Conservation (phyloP, 2,329 filamentous ascomycete species). For the Ophiocordyceps australis region DNA sequence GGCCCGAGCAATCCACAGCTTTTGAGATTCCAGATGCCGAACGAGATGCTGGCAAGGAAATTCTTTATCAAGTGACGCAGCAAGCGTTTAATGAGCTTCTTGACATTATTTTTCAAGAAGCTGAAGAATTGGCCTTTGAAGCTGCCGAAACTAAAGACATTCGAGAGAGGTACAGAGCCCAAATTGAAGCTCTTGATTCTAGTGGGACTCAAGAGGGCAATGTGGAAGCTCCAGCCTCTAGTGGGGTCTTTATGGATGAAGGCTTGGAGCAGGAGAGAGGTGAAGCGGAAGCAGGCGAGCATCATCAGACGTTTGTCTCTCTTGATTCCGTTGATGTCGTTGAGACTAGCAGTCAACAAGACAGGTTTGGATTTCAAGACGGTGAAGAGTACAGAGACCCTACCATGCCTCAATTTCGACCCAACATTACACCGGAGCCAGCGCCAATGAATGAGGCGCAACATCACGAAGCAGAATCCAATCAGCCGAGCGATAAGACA, state of each 20-base stretch:
- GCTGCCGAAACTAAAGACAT: slow-evolving; percentile 43
- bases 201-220: slow-evolving; percentile 9
- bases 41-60: slow-evolving; percentile 68
- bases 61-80: slow-evolving; percentile 81
- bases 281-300: slow-evolving; percentile 19
- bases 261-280: slow-evolving; percentile 24
- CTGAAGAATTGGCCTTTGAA: slow-evolving; percentile 58
- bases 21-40: slow-evolving; percentile 68
- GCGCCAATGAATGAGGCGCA: slow-evolving; percentile 11
- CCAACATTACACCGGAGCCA: too few species aligned
- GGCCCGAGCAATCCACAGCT: slow-evolving; percentile 59
- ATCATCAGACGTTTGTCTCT: slow-evolving; percentile 14
- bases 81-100: slow-evolving; percentile 84
- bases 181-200: slow-evolving; percentile 22
- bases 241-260: slow-evolving; percentile 1
- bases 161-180: slow-evolving; percentile 35
- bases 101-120: slow-evolving; percentile 65
- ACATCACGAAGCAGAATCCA: slow-evolving; percentile 4
- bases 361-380: too few species aligned
- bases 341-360: slow-evolving; percentile 3
- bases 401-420: slow-evolving; percentile 51
- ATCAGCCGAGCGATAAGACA: slow-evolving; percentile 9
- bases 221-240: background rate
- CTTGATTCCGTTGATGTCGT: slow-evolving; percentile 7
- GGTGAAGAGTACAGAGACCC: slow-evolving; percentile 27